Percentiles rank a stretch among this genome's conserved stretches.
These are phyloP conservation scores for Tanacetum coccineum DNA, from an alignment of 129 eudicot genomes.

Conservation along the genomic window DNA sequence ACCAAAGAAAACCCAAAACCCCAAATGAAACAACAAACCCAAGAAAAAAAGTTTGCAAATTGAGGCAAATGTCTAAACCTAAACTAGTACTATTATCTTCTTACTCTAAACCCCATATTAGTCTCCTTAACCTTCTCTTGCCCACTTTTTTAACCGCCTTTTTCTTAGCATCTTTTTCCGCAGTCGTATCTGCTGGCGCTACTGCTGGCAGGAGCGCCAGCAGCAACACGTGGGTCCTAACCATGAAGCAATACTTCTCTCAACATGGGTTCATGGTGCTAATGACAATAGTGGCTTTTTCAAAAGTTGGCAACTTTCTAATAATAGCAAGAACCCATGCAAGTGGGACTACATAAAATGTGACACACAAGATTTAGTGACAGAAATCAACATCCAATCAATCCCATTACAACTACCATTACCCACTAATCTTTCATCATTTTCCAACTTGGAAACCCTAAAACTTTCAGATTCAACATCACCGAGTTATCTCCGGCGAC, in stretches of 20 bases:
- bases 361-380: slow-evolving; percentile 31
- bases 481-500: slow-evolving; percentile 49
- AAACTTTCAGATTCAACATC: slow-evolving; percentile 50
- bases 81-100: slow-evolving; percentile 6
- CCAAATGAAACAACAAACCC: slow-evolving; percentile 68
- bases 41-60: slow-evolving; percentile 59
- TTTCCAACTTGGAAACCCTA: slow-evolving; percentile 34
- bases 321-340: slow-evolving; percentile 42
- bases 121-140: slow-evolving; percentile 17
- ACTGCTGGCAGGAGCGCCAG: neutral
- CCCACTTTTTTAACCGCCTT: slow-evolving; percentile 12
- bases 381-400: slow-evolving; percentile 49
- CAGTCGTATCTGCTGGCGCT: slow-evolving; percentile 5
- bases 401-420: slow-evolving; percentile 43
- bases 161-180: slow-evolving; percentile 20
- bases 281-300: slow-evolving; percentile 11
- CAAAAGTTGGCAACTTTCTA: slow-evolving; percentile 38
- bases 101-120: slow-evolving; percentile 39
- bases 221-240: slow-evolving; percentile 17
- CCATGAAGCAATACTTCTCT: slow-evolving; percentile 37
- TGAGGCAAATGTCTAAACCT: slow-evolving; percentile 63
- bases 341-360: slow-evolving; percentile 60
- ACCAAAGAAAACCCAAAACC: slow-evolving; percentile 42
- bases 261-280: slow-evolving; percentile 36
- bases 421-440: slow-evolving; percentile 47